These are phyloP conservation scores for Sodiomyces alkalinus DNA, from an alignment of 2,329 filamentous ascomycete genomes.

Conservation along the genomic window DNA sequence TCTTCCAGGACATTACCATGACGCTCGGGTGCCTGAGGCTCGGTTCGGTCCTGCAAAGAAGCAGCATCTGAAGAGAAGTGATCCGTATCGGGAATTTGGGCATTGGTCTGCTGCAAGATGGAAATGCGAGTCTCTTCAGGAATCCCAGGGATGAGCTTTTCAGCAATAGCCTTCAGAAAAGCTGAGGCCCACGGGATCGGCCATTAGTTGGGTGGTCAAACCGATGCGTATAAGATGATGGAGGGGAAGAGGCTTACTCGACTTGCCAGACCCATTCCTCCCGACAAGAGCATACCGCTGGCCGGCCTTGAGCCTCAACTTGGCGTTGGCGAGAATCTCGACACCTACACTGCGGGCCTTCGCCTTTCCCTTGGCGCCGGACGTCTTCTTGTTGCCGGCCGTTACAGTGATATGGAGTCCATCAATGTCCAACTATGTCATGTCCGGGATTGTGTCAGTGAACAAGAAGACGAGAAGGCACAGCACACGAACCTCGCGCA, in stretches of 20 bases:
- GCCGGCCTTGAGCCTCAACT: slow-evolving; percentile 56
- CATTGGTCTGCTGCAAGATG: slow-evolving; percentile 52
- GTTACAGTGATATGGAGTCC: slow-evolving; percentile 56
- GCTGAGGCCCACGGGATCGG: slow-evolving; percentile 24
- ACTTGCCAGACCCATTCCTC: slow-evolving; percentile 72
- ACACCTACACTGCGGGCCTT: slow-evolving; percentile 28
- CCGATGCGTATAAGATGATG: background rate
- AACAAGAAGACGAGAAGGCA: background rate
- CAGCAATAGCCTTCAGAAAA: slow-evolving; percentile 57
- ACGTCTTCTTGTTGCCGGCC: slow-evolving; percentile 14
- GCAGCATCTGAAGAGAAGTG: slow-evolving; percentile 10
- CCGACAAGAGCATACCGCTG: slow-evolving; percentile 66
- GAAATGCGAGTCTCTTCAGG: slow-evolving; percentile 49
- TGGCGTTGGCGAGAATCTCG: slow-evolving; percentile 59
- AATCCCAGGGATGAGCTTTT: slow-evolving; percentile 66
- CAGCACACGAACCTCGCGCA: slow-evolving; percentile 32
- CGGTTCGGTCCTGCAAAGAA: too few species aligned
- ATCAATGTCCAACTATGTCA: slow-evolving; percentile 49
- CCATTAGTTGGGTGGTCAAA: background rate
- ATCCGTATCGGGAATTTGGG: slow-evolving; percentile 17
- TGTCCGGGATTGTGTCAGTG: background rate
- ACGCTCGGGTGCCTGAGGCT: too few species aligned
- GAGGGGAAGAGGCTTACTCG: slow-evolving; percentile 34
- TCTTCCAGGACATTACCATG: slow-evolving; percentile 46
- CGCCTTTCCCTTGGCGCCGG: slow-evolving; percentile 34